Evolutionary conservation across 805 yeast genomes (phyloP).

Genomic region (Candida michaelii): DNA sequence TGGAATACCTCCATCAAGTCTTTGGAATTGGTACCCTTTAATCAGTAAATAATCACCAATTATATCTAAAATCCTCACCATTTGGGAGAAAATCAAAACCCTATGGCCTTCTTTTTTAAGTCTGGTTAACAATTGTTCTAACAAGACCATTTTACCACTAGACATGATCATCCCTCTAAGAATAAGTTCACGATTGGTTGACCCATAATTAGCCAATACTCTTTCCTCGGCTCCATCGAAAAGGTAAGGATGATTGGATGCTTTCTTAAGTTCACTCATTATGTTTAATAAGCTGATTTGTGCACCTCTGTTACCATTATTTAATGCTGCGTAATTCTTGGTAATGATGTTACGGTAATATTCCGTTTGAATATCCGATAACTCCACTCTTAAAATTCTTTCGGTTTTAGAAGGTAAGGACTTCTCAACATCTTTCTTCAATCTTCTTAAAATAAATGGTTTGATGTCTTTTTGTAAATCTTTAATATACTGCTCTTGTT

Average conservation of each 20-base stretch:
- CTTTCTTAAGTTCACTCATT: conserved; percentile 95
- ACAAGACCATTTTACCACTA: conserved; percentile 95
- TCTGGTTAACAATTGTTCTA: conserved; percentile 84
- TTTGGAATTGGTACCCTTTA: conserved; percentile 84
- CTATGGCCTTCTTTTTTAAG: conserved; percentile 93
- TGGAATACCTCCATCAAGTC: conserved; percentile 96
- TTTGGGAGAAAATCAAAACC: conserved; percentile 91
- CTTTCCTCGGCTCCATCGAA: conserved; percentile 91
- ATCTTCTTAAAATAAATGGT: conserved; percentile 88
- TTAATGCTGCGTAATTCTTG: conserved; percentile 86
- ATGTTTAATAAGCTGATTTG: conserved; percentile 85
- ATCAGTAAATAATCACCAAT: conserved; percentile 89
- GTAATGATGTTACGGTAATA: conserved; percentile 93
- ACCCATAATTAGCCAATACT: conserved; percentile 65
- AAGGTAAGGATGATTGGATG: conserved; percentile 94
- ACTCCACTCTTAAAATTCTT: conserved; percentile 89
- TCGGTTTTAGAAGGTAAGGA: conserved; percentile 95
- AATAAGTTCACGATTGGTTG: conserved; percentile 70
- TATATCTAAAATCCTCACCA: conserved; percentile 96
- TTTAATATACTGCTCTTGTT: conserved; percentile 86
- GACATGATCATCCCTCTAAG: conserved; percentile 94
- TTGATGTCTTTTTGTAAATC: conserved; percentile 80
- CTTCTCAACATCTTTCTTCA: conserved; percentile 96
- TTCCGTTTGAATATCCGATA: conserved; percentile 92
- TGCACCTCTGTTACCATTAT: conserved; percentile 63